phyloP scores from a whole-genome alignment of 1,139 yeast genomes.

The Arxiozyma telluris region DNA sequence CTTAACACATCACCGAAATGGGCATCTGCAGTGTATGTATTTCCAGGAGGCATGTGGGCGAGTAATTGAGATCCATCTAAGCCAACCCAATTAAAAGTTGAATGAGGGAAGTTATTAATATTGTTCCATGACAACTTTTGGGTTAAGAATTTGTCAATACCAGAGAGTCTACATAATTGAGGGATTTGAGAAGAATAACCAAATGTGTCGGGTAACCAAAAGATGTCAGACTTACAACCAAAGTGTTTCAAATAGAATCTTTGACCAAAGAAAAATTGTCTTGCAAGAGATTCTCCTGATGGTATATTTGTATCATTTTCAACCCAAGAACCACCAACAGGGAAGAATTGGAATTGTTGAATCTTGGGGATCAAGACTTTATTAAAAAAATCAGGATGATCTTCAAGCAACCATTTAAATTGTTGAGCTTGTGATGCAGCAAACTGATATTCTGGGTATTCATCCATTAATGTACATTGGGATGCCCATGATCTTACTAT shows the following conservation, averaged over 20 bases:
- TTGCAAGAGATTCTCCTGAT: constrained; percentile 76
- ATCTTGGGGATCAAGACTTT: constrained; percentile 55
- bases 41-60: constrained; percentile 96
- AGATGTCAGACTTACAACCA: constrained; percentile 63
- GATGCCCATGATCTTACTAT: constrained; percentile 94
- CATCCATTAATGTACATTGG: constrained; percentile 73
- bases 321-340: constrained; percentile 97
- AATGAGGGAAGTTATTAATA: constrained; percentile 78
- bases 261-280: constrained; percentile 89
- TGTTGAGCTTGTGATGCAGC: constrained; percentile 97
- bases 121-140: constrained; percentile 96
- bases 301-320: constrained; percentile 96
- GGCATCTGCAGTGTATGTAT: constrained; percentile 89
- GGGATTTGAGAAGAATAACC: constrained; percentile 95
- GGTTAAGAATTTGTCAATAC: constrained; percentile 76
- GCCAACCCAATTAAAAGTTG: constrained; percentile 92
- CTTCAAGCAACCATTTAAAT: constrained; percentile 78
- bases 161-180: constrained; percentile 78
- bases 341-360: constrained; percentile 66
- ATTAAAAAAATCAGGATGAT: constrained; percentile 71
- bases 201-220: constrained; percentile 96
- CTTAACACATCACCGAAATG: constrained; percentile 86
- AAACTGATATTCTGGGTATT: constrained; percentile 86
- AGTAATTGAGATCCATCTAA: constrained; percentile 87
- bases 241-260: constrained; percentile 70